These are phyloP conservation scores for Skeletonema potamos DNA, from an alignment of 108 stramenopile genomes.

Conservation along the genomic window DNA sequence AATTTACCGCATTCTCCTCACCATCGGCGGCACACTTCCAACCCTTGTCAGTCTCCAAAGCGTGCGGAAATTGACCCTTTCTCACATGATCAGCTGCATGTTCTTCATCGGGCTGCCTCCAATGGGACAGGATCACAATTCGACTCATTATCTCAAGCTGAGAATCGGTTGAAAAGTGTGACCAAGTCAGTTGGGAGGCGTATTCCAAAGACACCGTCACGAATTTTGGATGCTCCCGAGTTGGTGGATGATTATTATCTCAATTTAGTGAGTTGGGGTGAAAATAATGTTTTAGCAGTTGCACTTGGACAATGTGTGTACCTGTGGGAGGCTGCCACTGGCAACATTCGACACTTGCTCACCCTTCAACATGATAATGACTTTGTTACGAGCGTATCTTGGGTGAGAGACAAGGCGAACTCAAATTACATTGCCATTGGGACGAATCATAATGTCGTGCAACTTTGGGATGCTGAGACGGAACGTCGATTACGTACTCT, in stretches of 20 bases:
- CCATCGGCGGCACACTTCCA: not conserved
- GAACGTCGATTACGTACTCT: slow-evolving; percentile 92
- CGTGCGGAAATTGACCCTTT: slow-evolving; percentile 26
- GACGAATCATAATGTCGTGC: slow-evolving; percentile 82
- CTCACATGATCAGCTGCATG: slow-evolving; percentile 44
- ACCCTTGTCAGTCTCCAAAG: not conserved
- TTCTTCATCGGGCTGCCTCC: slow-evolving; percentile 38
- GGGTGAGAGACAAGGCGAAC: slow-evolving; percentile 62
- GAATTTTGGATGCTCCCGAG: slow-evolving; percentile 97
- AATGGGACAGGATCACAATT: slow-evolving; percentile 10
- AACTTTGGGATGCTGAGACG: slow-evolving; percentile 88
- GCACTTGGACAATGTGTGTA: slow-evolving; percentile 97
- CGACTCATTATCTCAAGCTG: slow-evolving; percentile 36
- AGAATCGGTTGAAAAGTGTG: slow-evolving; percentile 28
- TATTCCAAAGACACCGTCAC: slow-evolving; percentile 94
- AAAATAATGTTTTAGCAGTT: slow-evolving; percentile 94
- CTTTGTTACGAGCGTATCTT: slow-evolving; percentile 95
- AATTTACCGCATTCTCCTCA: slow-evolving; percentile 11
- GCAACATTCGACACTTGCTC: slow-evolving; percentile 93
- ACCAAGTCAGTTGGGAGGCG: slow-evolving; percentile 79
- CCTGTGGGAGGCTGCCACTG: slow-evolving; percentile 97
- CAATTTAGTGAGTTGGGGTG: slow-evolving; percentile 93
- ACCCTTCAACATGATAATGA: slow-evolving; percentile 72
- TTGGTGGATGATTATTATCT: slow-evolving; percentile 97
- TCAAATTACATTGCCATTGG: slow-evolving; percentile 80